phyloP scores from a whole-genome alignment of 1,284 basidiomycete species.

The Ganoderma lucidum region DNA sequence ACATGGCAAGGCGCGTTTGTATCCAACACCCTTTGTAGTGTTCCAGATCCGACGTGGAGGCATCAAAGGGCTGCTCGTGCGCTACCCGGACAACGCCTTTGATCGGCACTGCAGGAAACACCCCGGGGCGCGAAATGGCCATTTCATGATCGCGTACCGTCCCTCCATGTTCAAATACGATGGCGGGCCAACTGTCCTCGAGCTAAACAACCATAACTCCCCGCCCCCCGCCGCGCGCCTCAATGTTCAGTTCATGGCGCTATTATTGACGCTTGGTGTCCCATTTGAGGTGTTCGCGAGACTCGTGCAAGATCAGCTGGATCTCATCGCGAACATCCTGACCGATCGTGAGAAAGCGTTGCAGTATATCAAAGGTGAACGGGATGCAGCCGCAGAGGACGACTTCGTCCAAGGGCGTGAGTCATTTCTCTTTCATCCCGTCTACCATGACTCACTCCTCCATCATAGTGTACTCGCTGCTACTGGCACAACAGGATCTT shows the following conservation, averaged over 20 bases:
- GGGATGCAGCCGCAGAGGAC: slow-evolving; percentile 29
- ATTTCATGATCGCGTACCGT: slow-evolving; percentile 30
- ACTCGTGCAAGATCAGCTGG: slow-evolving; percentile 33
- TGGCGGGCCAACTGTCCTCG: slow-evolving; percentile 33
- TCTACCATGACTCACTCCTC: neutral
- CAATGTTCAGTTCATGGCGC: slow-evolving; percentile 29
- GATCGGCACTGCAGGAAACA: slow-evolving; percentile 16
- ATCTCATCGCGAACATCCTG: slow-evolving; percentile 31
- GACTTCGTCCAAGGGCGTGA: slow-evolving; percentile 30
- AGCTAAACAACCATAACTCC: slow-evolving; percentile 30
- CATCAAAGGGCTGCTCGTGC: slow-evolving; percentile 34
- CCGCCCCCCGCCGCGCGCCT: slow-evolving; percentile 29
- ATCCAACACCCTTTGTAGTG: slow-evolving; percentile 20
- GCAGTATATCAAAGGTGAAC: slow-evolving; percentile 32
- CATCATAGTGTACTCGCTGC: slow-evolving; percentile 28
- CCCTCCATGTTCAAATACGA: slow-evolving; percentile 35
- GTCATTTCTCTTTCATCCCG: neutral
- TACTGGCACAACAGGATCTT: slow-evolving; percentile 33
- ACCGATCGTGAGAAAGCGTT: slow-evolving; percentile 32
- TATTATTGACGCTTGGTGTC: slow-evolving; percentile 31
- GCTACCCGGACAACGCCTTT: slow-evolving; percentile 33
- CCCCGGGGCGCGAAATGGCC: neutral
- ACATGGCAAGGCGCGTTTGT: neutral
- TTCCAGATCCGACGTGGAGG: slow-evolving; percentile 36
- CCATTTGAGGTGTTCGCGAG: slow-evolving; percentile 23